Evolutionary conservation across 805 yeast species (phyloP), one percentile per base, ranked within the genome.

Genomic region (Hanseniaspora lindneri): DNA sequence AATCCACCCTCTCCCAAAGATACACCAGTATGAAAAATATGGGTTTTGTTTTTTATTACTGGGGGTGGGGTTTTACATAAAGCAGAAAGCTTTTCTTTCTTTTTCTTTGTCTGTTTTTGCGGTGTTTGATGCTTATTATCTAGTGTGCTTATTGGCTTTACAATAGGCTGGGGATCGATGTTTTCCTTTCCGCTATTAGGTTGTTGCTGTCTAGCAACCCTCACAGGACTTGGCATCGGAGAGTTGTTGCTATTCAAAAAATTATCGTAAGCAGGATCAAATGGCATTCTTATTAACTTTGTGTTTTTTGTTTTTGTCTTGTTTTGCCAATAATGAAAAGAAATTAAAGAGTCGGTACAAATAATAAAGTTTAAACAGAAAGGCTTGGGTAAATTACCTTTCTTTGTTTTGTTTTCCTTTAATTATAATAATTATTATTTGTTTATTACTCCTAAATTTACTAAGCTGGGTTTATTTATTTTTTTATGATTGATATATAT

Each of bases 1-100:
- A 92, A 92, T 0, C 99, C 99, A 52, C 99, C 99, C 68, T 89
- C 97, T 32, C 98, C 98, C 30, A 92, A 70, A 58, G 87, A 88
- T 52, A 72, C 72, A 1, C 97, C 97, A 61, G 97, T 76, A 54
- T 83, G 85, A 65, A 83, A 92, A 57, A 87, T 94, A 60, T 84
- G 77, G 39, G 96, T 96, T 66, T 88, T 76, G 37, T 92, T 85
- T 56, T 89, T 75, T 55, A 92, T 94, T 54, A 88, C 73, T 16
- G 95, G 82, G 30, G 98, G 98, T 2, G 98, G 98, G 2, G 98
- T 92, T 65, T 86, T 85, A 66, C 98, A 92, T 46, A 92, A 72
- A 0, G 96, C 77, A 2, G 95, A 83, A 36, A 86, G 71, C 64
- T 89, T 89, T 62, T 86, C 95, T 65, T 83, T 87, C 70, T 81